Conservation (phyloP, 176 grass and related monocot genomes). For the Carex parvula region DNA sequence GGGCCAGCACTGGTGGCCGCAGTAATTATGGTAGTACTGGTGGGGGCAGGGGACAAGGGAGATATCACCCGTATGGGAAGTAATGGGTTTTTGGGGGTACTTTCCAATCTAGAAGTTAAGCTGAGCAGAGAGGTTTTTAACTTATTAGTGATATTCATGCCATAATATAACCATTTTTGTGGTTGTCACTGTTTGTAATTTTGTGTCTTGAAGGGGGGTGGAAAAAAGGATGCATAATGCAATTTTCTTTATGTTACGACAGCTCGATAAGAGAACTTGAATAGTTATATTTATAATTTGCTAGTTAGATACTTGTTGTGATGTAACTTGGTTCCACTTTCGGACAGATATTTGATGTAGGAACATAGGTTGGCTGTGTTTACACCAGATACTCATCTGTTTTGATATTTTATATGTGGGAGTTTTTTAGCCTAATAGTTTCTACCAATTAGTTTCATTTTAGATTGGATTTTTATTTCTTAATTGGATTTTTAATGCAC, state of each 20-base stretch:
- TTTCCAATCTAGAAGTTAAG: constrained; percentile 8
- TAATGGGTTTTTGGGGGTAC: neutral
- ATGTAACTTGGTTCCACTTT: constrained; percentile 6
- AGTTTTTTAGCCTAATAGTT: neutral
- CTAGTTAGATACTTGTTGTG: constrained; percentile 15
- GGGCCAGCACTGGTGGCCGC: constrained; percentile 39
- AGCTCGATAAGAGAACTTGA: neutral
- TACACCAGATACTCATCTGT: neutral
- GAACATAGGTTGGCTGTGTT: neutral
- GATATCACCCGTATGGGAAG: constrained; percentile 82
- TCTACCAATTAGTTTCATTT: neutral
- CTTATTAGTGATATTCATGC: constrained; percentile 19
- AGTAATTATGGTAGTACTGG: constrained; percentile 47
- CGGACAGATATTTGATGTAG: neutral
- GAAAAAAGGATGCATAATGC: constrained; percentile 6
- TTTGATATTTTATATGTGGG: neutral
- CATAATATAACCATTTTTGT: constrained; percentile 23
- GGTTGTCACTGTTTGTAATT: constrained; percentile 23
- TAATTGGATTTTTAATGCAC: neutral
- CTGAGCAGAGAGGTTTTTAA: constrained; percentile 1
- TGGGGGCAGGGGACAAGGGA: constrained; percentile 48
- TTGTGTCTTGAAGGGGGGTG: constrained; percentile 12
- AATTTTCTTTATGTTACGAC: constrained; percentile 13
- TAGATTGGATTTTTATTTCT: no score
- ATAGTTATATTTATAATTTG: constrained; percentile 20